These are phyloP conservation scores for Aspergillus nidulans DNA, from an alignment of 495 filamentous ascomycete species.

Conservation along the genomic window DNA sequence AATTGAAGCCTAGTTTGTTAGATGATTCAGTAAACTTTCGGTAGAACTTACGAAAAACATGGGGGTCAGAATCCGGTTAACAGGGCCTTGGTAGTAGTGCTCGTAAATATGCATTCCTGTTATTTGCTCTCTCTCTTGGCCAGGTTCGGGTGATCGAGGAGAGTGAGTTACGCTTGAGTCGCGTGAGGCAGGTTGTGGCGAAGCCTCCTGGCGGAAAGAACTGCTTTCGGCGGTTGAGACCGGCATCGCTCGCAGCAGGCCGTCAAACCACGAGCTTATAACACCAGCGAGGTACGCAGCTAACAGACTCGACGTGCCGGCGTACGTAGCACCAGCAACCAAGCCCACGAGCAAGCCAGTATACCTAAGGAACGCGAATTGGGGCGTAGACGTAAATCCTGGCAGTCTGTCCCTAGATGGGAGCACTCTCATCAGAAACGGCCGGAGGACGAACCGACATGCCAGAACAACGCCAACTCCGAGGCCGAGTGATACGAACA, in stretches of 20 bases:
- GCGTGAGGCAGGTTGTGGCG: background rate
- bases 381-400: conserved; percentile 6
- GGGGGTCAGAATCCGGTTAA: conserved; percentile 57
- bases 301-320: conserved; percentile 66
- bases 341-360: conserved; percentile 47
- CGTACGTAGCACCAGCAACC: conserved; percentile 56
- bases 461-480: conserved; percentile 41
- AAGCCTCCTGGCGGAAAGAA: background rate
- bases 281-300: conserved; percentile 67
- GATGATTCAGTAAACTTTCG: background rate
- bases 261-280: conserved; percentile 52
- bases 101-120: conserved; percentile 47
- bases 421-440: conserved; percentile 22
- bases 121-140: background rate
- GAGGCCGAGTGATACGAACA: conserved; percentile 57
- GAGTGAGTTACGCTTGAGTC: background rate
- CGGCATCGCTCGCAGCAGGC: background rate
- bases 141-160: background rate
- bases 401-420: conserved; percentile 10
- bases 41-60: conserved; percentile 63
- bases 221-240: background rate
- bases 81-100: conserved; percentile 48
- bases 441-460: conserved; percentile 42
- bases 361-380: conserved; percentile 37
- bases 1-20: conserved; percentile 54